These are phyloP conservation scores for Trypanosoma platydactyli DNA, from an alignment of 208 protist species.

Conservation along the genomic window DNA sequence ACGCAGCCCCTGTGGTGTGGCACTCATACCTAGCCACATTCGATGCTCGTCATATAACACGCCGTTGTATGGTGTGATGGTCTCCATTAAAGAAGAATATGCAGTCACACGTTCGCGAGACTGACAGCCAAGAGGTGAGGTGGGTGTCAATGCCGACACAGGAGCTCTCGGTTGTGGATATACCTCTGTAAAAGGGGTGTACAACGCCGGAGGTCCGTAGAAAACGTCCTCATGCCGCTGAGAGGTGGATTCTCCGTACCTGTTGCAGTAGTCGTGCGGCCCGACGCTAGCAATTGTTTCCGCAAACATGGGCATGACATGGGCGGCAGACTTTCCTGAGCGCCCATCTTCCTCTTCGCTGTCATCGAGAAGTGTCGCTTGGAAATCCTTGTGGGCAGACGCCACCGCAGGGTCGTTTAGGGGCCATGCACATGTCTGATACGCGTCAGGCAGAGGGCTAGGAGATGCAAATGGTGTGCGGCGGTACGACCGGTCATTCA, in stretches of 20 bases:
- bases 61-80: background rate
- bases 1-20: background rate
- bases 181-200: background rate
- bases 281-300: background rate
- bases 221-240: background rate
- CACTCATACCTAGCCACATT: background rate
- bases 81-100: background rate
- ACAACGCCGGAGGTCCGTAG: background rate
- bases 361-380: background rate
- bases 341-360: background rate
- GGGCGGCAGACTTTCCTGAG: background rate
- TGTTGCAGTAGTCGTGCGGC: background rate
- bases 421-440: background rate
- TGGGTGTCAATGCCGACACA: background rate
- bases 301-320: background rate
- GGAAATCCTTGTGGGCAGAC: background rate
- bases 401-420: background rate
- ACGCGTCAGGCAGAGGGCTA: background rate
- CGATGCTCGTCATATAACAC: background rate
- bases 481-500: background rate
- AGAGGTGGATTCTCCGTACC: background rate
- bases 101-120: background rate
- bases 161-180: background rate
- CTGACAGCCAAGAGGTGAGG: background rate
- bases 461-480: slow-evolving; percentile 10